Evolutionary conservation across 2,329 filamentous ascomycete species (phyloP), one percentile per base, ranked within the genome.

Genomic region (Penicillium psychrosexuale): DNA sequence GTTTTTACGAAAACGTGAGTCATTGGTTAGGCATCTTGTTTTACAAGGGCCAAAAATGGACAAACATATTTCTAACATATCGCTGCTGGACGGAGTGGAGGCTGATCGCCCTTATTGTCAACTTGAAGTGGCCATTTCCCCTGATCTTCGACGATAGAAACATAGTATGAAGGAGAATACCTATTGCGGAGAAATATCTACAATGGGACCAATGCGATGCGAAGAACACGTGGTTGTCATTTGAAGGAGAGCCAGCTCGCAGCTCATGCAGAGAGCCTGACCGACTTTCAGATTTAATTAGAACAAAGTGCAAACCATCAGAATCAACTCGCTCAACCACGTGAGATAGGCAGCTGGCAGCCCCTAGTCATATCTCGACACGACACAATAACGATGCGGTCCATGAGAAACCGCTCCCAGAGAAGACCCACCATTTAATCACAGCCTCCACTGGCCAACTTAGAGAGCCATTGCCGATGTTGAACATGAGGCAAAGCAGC

Each of bases 331-430:
- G 28, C 28, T 30, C 28, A 30, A 30, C 9, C 8, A 9, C 28
- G 9, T 9, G 28, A 30, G 28, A 30, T 30, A 30, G 19, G 19
- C 19, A 19, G 19, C 19, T 19, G 28, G 28, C 28, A 30, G 28
- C 28, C 9, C 28, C 28, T 30, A 28, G 27, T 28, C 22, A 24
- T 24, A 24, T 24, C 22, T 24, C 22, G 22, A 24, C 22, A 24
- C 22, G 5, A 24, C 5, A 5, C 22, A 24, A 78, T 9, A 76
- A 73, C 15, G 75, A 77, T 17, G 76, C 76, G 58, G 79, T 77
- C 77, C 75, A 80, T 53, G 77, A 76, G 60, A 77, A 78, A 37
- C 75, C 73, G 57, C 74, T 70, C 59, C 75, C 68, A 9, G 71
- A 72, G 51, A 24, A 5, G 22, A 24, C 22, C 22, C 27, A n/a